These are phyloP conservation scores for Nemania serpens DNA, from an alignment of 2,329 filamentous ascomycete genomes.

Conservation along the genomic window DNA sequence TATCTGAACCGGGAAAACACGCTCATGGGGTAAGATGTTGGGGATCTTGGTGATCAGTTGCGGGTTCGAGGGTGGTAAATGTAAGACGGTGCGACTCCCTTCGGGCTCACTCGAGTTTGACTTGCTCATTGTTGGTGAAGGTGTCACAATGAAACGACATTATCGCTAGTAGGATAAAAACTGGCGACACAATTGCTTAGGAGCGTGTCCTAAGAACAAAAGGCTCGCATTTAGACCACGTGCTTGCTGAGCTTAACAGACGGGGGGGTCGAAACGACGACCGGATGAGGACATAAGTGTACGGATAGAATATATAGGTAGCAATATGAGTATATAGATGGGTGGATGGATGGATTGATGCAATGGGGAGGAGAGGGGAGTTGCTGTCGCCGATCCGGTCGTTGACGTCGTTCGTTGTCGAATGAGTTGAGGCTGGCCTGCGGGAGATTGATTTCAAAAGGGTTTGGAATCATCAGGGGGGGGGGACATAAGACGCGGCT, in stretches of 20 bases:
- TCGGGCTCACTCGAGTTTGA: slow-evolving; percentile 39
- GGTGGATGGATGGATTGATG: neutral
- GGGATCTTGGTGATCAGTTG: slow-evolving; percentile 55
- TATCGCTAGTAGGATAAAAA: slow-evolving; percentile 22
- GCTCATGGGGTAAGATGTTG: slow-evolving; percentile 67
- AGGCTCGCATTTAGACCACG: slow-evolving; percentile 10
- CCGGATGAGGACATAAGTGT: too few species aligned
- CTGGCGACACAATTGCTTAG: neutral
- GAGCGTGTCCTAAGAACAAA: neutral
- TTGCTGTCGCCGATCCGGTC: slow-evolving; percentile 2
- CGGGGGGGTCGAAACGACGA: too few species aligned
- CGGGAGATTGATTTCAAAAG: slow-evolving; percentile 15
- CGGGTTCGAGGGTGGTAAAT: slow-evolving; percentile 39
- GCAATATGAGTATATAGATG: neutral
- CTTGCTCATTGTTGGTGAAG: slow-evolving; percentile 37
- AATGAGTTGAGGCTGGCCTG: neutral
- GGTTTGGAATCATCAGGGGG: slow-evolving; percentile 13
- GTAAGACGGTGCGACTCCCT: slow-evolving; percentile 35
- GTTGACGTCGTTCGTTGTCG: slow-evolving; percentile 7
- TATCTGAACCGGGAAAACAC: slow-evolving; percentile 76
- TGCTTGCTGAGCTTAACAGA: slow-evolving; percentile 1
- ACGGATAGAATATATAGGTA: neutral
- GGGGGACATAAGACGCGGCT: neutral
- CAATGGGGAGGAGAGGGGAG: neutral
- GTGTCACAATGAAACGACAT: slow-evolving; percentile 32